Percentiles rank a stretch among this genome's conserved stretches.
Evolutionary conservation across 441 rosid species (phyloP).

Genomic region (Breynia disticha): DNA sequence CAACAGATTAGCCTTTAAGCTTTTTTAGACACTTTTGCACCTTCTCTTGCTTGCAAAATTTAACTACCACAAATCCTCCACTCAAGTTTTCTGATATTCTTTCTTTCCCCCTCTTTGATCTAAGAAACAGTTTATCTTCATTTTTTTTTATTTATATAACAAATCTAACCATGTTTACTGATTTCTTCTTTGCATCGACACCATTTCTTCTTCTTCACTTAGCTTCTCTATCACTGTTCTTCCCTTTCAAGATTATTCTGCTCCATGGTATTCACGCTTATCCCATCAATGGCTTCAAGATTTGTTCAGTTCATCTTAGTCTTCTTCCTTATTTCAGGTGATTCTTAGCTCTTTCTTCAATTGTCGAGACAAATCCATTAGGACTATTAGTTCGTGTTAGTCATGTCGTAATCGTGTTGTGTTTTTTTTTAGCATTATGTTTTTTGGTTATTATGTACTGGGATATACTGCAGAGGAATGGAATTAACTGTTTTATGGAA

Average conservation of each 20-base stretch:
- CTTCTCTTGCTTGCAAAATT: slow-evolving; percentile 80
- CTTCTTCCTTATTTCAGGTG: slow-evolving; percentile 59
- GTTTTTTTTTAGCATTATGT: neutral
- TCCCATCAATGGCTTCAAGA: slow-evolving; percentile 32
- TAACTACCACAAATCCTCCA: slow-evolving; percentile 57
- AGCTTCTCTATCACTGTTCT: slow-evolving; percentile 26
- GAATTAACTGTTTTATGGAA: too few species aligned
- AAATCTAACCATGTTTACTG: slow-evolving; percentile 26
- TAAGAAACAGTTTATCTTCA: slow-evolving; percentile 78
- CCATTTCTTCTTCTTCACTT: slow-evolving; percentile 23
- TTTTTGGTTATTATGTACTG: too few species aligned
- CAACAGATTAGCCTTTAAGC: slow-evolving; percentile 24
- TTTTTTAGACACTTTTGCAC: slow-evolving; percentile 31
- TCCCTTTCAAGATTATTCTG: slow-evolving; percentile 10
- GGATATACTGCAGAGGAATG: neutral
- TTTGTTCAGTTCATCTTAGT: slow-evolving; percentile 27
- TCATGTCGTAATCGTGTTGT: too few species aligned
- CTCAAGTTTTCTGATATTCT: slow-evolving; percentile 97
- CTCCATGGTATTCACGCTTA: slow-evolving; percentile 5
- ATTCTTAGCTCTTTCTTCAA: slow-evolving; percentile 7
- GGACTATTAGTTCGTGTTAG: too few species aligned
- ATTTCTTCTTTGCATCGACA: slow-evolving; percentile 36
- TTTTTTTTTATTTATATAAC: slow-evolving; percentile 32
- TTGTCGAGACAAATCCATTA: neutral
- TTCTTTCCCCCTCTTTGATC: slow-evolving; percentile 43